These are phyloP conservation scores for Trametes sanguinea DNA, from an alignment of 768 basidiomycete species.

Conservation along the genomic window DNA sequence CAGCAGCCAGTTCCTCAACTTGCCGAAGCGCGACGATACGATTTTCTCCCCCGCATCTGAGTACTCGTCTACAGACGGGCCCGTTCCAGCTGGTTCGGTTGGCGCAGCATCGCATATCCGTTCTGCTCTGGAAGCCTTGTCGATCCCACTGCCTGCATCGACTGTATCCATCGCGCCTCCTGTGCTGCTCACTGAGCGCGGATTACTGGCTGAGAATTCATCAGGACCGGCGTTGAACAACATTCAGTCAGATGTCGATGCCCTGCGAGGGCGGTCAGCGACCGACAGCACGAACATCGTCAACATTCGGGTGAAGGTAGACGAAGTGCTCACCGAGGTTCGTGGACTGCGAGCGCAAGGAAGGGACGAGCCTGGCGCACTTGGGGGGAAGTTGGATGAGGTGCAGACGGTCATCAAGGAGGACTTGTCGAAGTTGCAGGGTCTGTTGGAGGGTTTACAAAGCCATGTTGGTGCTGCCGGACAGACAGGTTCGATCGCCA, in stretches of 20 bases:
- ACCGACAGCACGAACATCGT: constrained; percentile 18
- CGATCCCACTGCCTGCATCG: constrained; percentile 1
- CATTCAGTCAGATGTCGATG: constrained; percentile 23
- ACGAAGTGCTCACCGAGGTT: constrained; percentile 26
- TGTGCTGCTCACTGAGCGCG: neutral
- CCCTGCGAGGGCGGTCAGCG: constrained; percentile 12
- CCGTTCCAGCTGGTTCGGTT: neutral
- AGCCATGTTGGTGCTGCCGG: neutral
- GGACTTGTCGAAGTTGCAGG: constrained; percentile 6
- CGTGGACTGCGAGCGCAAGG: neutral
- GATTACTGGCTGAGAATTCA: neutral
- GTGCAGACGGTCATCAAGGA: constrained; percentile 41
- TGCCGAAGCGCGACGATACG: neutral
- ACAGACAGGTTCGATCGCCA: neutral
- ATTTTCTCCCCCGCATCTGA: constrained; percentile 16
- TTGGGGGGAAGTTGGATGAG: constrained; percentile 41
- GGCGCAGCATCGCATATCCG: neutral
- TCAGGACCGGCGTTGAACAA: constrained; percentile 15
- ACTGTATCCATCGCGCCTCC: neutral
- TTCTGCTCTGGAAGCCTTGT: neutral
- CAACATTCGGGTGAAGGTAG: constrained; percentile 28
- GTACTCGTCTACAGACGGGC: constrained; percentile 16
- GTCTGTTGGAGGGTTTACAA: constrained; percentile 25
- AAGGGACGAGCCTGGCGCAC: constrained; percentile 8
- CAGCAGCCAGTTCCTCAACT: neutral